A percentile compares a stretch with the other conserved stretches of the same genome.
These are phyloP conservation scores for Gracilaria domingensis DNA, from an alignment of 23 red algal genomes.

Conservation along the genomic window DNA sequence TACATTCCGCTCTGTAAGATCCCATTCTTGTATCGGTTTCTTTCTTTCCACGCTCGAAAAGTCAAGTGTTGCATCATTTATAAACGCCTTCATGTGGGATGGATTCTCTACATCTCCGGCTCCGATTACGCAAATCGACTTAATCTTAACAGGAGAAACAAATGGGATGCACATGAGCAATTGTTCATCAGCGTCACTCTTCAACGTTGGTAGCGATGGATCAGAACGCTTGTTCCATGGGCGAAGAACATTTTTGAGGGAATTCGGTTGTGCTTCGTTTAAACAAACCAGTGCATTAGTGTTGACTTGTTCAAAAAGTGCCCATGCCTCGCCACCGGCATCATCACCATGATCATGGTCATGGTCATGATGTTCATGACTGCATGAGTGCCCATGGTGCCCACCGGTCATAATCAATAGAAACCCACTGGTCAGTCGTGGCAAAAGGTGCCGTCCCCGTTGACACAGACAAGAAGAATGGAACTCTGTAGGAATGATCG, in stretches of 20 bases:
- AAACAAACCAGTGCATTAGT: constrained; percentile 48
- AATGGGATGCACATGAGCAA: constrained; percentile 86
- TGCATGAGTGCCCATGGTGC: constrained; percentile 41
- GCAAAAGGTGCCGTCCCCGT: not conserved
- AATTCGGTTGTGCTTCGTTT: constrained; percentile 71
- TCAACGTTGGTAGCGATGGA: constrained; percentile 67
- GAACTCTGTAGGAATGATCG: not conserved
- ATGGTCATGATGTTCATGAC: constrained; percentile 79
- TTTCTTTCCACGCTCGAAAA: constrained; percentile 71
- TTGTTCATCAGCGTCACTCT: constrained; percentile 89
- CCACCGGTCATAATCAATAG: constrained; percentile 24
- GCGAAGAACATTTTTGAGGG: constrained; percentile 72
- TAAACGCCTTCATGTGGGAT: constrained; percentile 64
- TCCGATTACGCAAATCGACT: constrained; percentile 85
- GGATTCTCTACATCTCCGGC: constrained; percentile 79
- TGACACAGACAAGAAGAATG: not conserved
- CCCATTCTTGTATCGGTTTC: constrained; percentile 74
- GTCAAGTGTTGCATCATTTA: constrained; percentile 86
- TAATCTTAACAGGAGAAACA: constrained; percentile 77
- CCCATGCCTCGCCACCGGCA: constrained; percentile 75
- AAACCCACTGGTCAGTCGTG: not conserved
- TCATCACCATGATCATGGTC: constrained; percentile 76
- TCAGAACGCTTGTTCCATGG: constrained; percentile 75
- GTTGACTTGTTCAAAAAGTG: constrained; percentile 82
- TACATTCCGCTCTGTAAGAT: constrained; percentile 63